These are phyloP conservation scores for Mycosarcoma mackinlayi DNA, from an alignment of 1,284 basidiomycete genomes.

Conservation along the genomic window DNA sequence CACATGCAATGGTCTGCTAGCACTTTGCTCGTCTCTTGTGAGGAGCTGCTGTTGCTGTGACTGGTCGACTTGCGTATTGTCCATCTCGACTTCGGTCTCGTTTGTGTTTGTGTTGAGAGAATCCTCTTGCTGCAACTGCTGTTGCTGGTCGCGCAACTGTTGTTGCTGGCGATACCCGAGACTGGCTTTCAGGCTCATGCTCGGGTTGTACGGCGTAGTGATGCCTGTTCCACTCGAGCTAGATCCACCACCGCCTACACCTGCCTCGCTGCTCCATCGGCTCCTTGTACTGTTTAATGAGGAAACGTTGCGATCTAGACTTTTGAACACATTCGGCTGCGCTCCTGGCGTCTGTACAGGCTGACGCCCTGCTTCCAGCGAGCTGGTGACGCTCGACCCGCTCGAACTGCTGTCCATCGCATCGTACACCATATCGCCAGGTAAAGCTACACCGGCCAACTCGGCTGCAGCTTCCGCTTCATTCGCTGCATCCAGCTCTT, in stretches of 20 bases:
- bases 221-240: slow-evolving; percentile 22
- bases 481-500: slow-evolving; percentile 60
- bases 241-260: neutral
- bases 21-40: neutral
- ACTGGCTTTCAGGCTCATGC: slow-evolving; percentile 37
- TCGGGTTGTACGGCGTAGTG: slow-evolving; percentile 42
- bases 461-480: slow-evolving; percentile 52
- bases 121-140: neutral
- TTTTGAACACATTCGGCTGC: slow-evolving; percentile 28
- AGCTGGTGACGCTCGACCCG: slow-evolving; percentile 14
- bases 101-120: no score
- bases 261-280: slow-evolving; percentile 26
- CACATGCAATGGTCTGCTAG: slow-evolving; percentile 20
- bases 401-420: slow-evolving; percentile 22
- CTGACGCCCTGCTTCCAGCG: slow-evolving; percentile 3
- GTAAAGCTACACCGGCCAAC: slow-evolving; percentile 14
- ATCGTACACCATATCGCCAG: slow-evolving; percentile 9
- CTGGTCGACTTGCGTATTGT: neutral
- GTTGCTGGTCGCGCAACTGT: slow-evolving; percentile 6
- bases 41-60: neutral
- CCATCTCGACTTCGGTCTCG: neutral
- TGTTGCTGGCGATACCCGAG: slow-evolving; percentile 37
- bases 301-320: slow-evolving; percentile 43
- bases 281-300: slow-evolving; percentile 39
- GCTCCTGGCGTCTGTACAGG: slow-evolving; percentile 6